Base-by-base conservation (phyloP, 2,329 filamentous ascomycete species). In the Hymenoscyphus occultus region DNA sequence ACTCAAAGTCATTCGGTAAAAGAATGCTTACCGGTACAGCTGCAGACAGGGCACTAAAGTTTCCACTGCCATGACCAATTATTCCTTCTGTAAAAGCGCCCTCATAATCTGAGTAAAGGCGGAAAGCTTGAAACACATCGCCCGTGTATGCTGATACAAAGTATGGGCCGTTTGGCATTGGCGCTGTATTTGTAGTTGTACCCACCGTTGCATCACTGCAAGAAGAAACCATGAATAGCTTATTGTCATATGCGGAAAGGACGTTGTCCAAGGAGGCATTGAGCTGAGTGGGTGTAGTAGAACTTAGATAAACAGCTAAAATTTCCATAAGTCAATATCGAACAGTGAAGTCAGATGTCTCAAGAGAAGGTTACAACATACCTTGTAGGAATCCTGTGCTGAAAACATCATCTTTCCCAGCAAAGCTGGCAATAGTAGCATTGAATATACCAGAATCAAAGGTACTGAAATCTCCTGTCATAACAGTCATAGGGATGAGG, bases 21-120 rank as follows among this genome's bases (percentile, higher is more conserved):
- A 48, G 19, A 22, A 4, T 19, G 19, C 45, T 19, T 22, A 48
- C 45, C 19, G 45, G 45, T 19, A 48, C 9, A 28, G 78, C 76
- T 22, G 79, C 79, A n/a, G 78, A 79, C 12, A 83, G 76, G 0
- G 80, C 78, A 6, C 76, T 76, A 70, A 77, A 82, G 0, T 75
- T 76, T 2, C 77, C 79, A 59, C 80, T 75, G 1, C 54, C 45
- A n/a, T 71, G 70, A 12, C 66, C 64, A 2, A 81, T 77, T 0
- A 77, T 69, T 7, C 81, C 79, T 66, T 84, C 81, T 0, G 79
- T 80, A 70, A 84, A 84, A 1, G 82, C 80, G 12, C 79, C 78
- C 45, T 80, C 76, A 4, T 79, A 75, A 68, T 85, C 82, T 14
- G 79, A 78, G 69, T 82, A 84, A 0, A 84, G 71, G 59, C 79